A percentile compares a stretch with the other conserved stretches of the same genome.
Evolutionary conservation across 2,329 filamentous ascomycete genomes (phyloP).

Genomic region (Aureobasidium subglaciale): DNA sequence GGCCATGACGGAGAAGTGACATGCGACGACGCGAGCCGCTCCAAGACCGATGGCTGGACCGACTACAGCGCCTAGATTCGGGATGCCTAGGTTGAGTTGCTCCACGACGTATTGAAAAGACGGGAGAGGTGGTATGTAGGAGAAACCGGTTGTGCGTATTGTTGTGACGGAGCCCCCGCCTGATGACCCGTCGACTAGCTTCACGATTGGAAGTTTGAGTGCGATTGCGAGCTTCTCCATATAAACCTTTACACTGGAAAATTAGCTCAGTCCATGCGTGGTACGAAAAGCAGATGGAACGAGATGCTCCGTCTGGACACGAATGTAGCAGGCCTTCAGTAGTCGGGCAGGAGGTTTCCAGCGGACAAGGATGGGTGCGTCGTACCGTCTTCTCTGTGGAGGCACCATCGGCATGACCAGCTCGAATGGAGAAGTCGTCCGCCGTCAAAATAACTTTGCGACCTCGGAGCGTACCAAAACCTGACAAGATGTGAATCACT

Average conservation of each 20-base stretch:
- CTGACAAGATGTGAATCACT: too few relatives aligned
- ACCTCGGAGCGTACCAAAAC: not conserved
- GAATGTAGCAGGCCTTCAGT: too few relatives aligned
- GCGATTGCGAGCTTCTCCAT: slow-evolving; percentile 55
- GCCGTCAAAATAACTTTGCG: slow-evolving; percentile 43
- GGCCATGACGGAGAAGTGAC: slow-evolving; percentile 61
- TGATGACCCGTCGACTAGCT: slow-evolving; percentile 57
- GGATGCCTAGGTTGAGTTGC: slow-evolving; percentile 57
- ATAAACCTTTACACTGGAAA: too few relatives aligned
- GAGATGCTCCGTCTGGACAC: too few relatives aligned
- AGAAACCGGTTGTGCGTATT: slow-evolving; percentile 49
- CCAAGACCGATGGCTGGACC: slow-evolving; percentile 59
- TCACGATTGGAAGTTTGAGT: slow-evolving; percentile 53
- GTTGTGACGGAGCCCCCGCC: slow-evolving; percentile 57
- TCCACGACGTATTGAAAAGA: slow-evolving; percentile 47
- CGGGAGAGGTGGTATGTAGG: slow-evolving; percentile 53
- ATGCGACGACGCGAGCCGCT: slow-evolving; percentile 53
- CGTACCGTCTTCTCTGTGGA: slow-evolving; percentile 36
- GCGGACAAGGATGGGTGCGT: too few relatives aligned
- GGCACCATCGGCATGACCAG: slow-evolving; percentile 54
- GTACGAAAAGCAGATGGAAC: too few relatives aligned
- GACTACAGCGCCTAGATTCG: slow-evolving; percentile 56
- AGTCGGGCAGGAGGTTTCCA: too few relatives aligned
- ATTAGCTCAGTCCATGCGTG: too few relatives aligned
- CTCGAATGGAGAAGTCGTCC: slow-evolving; percentile 57